Base-by-base conservation (phyloP, 768 basidiomycete species). In the Pisolithus marmoratus region DNA sequence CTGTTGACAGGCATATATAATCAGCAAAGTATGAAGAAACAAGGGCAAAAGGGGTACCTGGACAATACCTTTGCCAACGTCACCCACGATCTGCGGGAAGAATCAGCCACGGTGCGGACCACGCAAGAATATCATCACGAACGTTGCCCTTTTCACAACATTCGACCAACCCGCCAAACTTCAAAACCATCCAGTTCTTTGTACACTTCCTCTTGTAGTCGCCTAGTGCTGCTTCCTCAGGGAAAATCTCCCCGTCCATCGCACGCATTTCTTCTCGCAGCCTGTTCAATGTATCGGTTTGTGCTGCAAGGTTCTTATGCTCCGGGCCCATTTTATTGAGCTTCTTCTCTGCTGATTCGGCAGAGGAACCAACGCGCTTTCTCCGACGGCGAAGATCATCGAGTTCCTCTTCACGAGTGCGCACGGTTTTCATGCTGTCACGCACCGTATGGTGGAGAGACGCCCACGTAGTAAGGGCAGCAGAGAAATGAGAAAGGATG, bases 241-340 rank as follows among this genome's bases (percentile, higher is more conserved):
- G 78, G 72, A 93, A 72, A 50, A 97, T 94, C 19, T 93, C 86
- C 3, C 83, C 77, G 60, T 96, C 94, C 68, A 94, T 75, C 6
- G 66, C 60, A 2, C 83, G 73, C 48, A 95, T 94, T 63, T 94
- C 86, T 15, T 85, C 84, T 48, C 85, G 78, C 26, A 94, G 70
- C 14, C 72, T 72, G 58, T 84, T 84, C 43, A 96, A 70, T 2
- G 74, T 66, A 23, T 92, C 90, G 2, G 84, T 86, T 67, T 95
- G 94, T 50, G 72, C 58, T 2, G 72, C 69, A 34, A 92, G 70
- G 58, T 88, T 87, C 75, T 95, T 97, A 72, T 94, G 82, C 66
- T 94, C 90, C 0, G 87, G 77, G 56, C 78, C 79, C 93, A 96
- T 94, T 72, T 87, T 95, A 68, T 77, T 81, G 36, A 97, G 77